These are phyloP conservation scores for Serpula lacrymans DNA, from an alignment of 768 basidiomycete species.

Conservation along the genomic window DNA sequence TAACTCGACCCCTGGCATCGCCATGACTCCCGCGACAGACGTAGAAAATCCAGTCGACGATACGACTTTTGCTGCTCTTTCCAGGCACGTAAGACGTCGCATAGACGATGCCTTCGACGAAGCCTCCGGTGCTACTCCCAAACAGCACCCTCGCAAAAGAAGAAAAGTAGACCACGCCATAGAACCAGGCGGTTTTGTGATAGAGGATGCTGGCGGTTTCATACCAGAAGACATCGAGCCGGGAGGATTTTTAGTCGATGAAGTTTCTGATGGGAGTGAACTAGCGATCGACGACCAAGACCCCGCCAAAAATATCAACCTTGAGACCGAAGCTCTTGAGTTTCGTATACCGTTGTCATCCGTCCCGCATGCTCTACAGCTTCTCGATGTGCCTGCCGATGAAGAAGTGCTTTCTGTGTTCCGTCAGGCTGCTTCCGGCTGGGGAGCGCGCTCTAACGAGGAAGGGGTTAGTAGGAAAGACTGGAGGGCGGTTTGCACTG, in stretches of 20 bases:
- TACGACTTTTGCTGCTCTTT: slow-evolving; percentile 38
- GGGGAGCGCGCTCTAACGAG: slow-evolving; percentile 39
- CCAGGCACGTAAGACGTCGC: slow-evolving; percentile 36
- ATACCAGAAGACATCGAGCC: slow-evolving; percentile 21
- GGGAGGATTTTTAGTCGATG: slow-evolving; percentile 31
- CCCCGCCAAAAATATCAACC: slow-evolving; percentile 5
- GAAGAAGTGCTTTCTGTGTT: slow-evolving; percentile 71
- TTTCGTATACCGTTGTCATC: slow-evolving; percentile 48
- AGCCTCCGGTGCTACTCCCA: slow-evolving; percentile 10
- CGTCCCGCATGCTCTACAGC: slow-evolving; percentile 59
- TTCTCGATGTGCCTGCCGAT: slow-evolving; percentile 64
- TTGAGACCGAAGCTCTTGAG: slow-evolving; percentile 12
- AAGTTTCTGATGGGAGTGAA: slow-evolving; percentile 23
- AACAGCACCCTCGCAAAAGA: slow-evolving; percentile 1
- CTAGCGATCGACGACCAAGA: slow-evolving; percentile 25
- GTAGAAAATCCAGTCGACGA: no score
- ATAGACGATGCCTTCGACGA: slow-evolving; percentile 54
- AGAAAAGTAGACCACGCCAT: slow-evolving; percentile 7
- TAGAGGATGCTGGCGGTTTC: slow-evolving; percentile 30
- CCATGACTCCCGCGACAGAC: no score
- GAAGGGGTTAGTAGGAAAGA: slow-evolving; percentile 58
- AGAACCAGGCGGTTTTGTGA: slow-evolving; percentile 11
- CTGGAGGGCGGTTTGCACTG: slow-evolving; percentile 79
- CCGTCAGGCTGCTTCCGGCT: slow-evolving; percentile 71
- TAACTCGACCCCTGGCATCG: no score